phyloP scores from a whole-genome alignment of 257 asterid genomes.

The Rubia yunnanensis region DNA sequence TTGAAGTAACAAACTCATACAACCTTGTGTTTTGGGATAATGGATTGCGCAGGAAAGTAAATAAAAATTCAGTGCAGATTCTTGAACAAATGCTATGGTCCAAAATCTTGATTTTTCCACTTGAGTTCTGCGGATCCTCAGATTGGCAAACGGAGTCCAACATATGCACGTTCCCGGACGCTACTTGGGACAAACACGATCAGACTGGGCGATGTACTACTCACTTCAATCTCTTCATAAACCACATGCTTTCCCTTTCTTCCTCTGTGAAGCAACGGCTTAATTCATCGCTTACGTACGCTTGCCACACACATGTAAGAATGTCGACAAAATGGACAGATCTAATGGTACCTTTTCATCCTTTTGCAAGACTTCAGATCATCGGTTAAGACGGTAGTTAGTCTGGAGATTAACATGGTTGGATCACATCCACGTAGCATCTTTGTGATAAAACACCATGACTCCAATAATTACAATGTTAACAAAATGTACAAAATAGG shows the following conservation, averaged over 20 bases:
- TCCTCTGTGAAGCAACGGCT: background rate
- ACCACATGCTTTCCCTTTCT: background rate
- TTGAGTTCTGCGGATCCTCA: background rate
- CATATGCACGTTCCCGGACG: conserved; percentile 15
- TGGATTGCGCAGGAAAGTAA: background rate
- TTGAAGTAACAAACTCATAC: background rate
- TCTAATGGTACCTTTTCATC: too few species aligned
- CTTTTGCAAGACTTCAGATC: too few species aligned
- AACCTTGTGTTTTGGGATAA: background rate
- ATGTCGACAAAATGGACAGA: background rate
- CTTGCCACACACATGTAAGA: background rate
- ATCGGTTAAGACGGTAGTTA: too few species aligned
- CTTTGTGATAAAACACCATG: too few species aligned
- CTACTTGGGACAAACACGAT: conserved; percentile 13
- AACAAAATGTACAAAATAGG: too few species aligned
- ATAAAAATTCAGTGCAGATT: background rate
- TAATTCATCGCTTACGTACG: background rate
- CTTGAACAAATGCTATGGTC: background rate
- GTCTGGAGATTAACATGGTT: too few species aligned
- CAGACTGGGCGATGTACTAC: conserved; percentile 1
- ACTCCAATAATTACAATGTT: too few species aligned
- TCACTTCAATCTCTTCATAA: background rate
- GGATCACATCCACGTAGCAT: too few species aligned
- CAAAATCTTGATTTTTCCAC: background rate
- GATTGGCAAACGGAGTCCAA: background rate